These are phyloP conservation scores for Azolla pinnata DNA, from an alignment of 75 land plant species.

Conservation along the genomic window DNA sequence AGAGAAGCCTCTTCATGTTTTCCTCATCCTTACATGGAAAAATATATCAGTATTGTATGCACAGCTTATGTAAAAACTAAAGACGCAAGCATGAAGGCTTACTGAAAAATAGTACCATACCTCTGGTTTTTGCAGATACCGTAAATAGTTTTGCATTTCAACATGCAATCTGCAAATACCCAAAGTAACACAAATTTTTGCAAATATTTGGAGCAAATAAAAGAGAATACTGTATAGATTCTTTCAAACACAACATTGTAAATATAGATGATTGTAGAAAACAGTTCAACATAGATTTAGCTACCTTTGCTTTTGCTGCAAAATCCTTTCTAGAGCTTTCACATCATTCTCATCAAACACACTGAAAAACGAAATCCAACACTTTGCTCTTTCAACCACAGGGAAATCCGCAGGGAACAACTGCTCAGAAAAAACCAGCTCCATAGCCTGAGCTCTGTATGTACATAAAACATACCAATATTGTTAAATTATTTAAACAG, in stretches of 20 bases:
- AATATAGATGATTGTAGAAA: background rate
- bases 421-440: constrained; percentile 33
- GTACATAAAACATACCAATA: constrained; percentile 3
- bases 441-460: constrained; percentile 61
- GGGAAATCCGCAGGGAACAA: constrained; percentile 45
- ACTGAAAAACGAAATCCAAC: constrained; percentile 48
- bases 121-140: constrained; percentile 56
- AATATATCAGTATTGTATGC: background rate
- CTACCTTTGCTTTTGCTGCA: constrained; percentile 69
- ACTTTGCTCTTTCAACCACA: constrained; percentile 39
- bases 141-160: constrained; percentile 67
- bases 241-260: background rate
- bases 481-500: background rate
- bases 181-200: background rate
- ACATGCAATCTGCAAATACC: constrained; percentile 61
- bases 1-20: constrained; percentile 31
- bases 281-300: background rate
- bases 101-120: constrained; percentile 31
- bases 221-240: background rate
- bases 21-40: constrained; percentile 40
- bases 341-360: constrained; percentile 53
- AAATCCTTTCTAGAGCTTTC: constrained; percentile 60
- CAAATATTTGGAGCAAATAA: background rate
- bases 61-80: background rate
- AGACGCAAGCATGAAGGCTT: background rate